These are phyloP conservation scores for Kalaharituber pfeilii DNA, from an alignment of 2,329 filamentous ascomycete species.

Conservation along the genomic window DNA sequence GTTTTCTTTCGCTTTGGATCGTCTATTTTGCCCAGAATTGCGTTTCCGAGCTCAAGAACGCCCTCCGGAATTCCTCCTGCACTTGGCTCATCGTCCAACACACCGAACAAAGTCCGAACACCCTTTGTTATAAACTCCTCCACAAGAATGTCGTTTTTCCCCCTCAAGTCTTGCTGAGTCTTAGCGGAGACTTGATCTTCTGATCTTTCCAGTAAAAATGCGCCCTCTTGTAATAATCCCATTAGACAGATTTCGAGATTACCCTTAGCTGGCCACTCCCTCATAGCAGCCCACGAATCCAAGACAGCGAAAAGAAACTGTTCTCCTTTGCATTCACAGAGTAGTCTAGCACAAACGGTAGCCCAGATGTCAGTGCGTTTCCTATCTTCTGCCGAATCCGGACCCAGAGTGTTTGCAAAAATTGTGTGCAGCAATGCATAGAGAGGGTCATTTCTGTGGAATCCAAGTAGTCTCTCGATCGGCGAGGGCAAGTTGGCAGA, in stretches of 20 bases:
- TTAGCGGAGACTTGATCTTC: conserved; percentile 63
- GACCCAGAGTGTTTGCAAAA: conserved; percentile 71
- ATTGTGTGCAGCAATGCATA: conserved; percentile 73
- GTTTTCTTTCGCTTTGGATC: conserved; percentile 50
- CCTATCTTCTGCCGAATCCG: conserved; percentile 63
- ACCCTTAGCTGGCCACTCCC: conserved; percentile 74
- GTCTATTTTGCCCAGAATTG: conserved; percentile 57
- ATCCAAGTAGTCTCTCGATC: conserved; percentile 69
- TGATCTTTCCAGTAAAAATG: conserved; percentile 72
- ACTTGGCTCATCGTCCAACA: conserved; percentile 63
- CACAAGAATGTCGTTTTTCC: conserved; percentile 52
- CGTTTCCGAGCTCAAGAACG: conserved; percentile 66
- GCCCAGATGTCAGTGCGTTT: conserved; percentile 77
- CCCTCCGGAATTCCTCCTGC: conserved; percentile 72
- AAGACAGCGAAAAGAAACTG: conserved; percentile 69
- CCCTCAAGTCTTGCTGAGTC: conserved; percentile 20
- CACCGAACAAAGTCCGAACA: conserved; percentile 62
- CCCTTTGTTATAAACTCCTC: conserved; percentile 80
- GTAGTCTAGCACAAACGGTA: conserved; percentile 64
- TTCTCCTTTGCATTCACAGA: conserved; percentile 61
- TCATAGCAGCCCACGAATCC: conserved; percentile 71
- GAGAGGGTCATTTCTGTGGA: conserved; percentile 74
- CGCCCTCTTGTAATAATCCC: conserved; percentile 82
- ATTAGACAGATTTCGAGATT: conserved; percentile 90
- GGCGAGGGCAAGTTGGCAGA: conserved; percentile 39